These are phyloP conservation scores for Fusarium nygamai DNA, from an alignment of 2,329 filamentous ascomycete genomes.

Conservation along the genomic window DNA sequence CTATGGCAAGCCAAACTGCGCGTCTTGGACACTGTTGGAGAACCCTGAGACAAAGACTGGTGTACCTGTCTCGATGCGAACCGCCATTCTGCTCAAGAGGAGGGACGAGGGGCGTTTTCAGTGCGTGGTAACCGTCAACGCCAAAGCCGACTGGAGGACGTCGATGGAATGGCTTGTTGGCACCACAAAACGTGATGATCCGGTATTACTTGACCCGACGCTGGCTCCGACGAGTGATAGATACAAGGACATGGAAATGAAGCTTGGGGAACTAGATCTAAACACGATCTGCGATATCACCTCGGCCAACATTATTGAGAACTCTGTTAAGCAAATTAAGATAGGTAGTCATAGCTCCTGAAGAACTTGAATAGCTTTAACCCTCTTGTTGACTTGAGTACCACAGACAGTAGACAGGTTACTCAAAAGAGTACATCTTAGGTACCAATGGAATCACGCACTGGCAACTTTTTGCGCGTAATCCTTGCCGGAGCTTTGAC, in stretches of 20 bases:
- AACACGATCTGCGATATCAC: neutral
- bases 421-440: neutral
- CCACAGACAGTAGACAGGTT: neutral
- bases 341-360: neutral
- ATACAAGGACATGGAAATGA: conserved; percentile 2
- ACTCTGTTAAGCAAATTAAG: neutral
- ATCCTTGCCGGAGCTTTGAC: neutral
- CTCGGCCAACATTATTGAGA: neutral
- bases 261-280: neutral
- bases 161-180: neutral
- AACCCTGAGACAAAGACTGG: conserved; percentile 8
- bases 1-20: neutral
- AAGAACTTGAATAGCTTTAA: too few relatives aligned
- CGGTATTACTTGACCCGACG: neutral
- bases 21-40: conserved; percentile 17
- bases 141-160: conserved; percentile 2
- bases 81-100: neutral
- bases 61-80: neutral
- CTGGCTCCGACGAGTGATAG: neutral
- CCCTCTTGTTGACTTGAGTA: neutral
- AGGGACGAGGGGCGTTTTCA: neutral
- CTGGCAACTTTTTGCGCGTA: neutral
- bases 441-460: neutral
- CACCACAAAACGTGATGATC: neutral
- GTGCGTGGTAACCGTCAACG: neutral